Base-by-base conservation (phyloP, 345 rosid species). In the Populus deltoides region DNA sequence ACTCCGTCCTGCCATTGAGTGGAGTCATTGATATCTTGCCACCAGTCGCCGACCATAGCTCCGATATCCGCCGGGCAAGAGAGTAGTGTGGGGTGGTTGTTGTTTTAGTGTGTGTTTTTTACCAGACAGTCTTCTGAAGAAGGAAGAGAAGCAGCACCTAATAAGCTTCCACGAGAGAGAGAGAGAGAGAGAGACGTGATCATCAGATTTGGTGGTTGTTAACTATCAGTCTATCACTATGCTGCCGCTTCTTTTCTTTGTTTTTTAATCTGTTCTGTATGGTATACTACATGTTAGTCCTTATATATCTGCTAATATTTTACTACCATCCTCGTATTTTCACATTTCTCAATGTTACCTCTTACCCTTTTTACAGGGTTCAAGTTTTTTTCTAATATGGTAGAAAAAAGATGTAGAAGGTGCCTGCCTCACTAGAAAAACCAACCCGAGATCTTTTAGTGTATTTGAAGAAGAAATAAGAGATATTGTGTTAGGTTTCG, bases 1-100 rank as follows among this genome's bases (percentile, higher is more conserved):
- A 96, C 88, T 84, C 97, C 97, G 80, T 96, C 95, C 78, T 96
- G 99, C 98, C 98, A 96, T 66, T 76, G 85, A 80, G 86, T 68
- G n/a, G 97, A 91, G 70, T 91, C 97, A 79, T 94, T 90, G 87
- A 94, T 87, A 81, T 90, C 92, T 1, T 88, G 90, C 98, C 98
- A 94, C 98, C 98, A 94, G 71, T 75, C 63, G 41, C 82, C 77
- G 15, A n/a, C 75, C 68, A 70, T 13, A 36, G 76, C 70, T n/a
- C 41, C 55, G 33, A 16, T 13, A 20, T 41, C 69, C 66, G 49
- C 20, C 63, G 59, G 25, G 20, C 10, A 25, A 38, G 10, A 27
- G 10, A 24, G 1, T 6, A 1, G 7, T 1, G 15, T 29, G 13
- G 49, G 5, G 47, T 43, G 47, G 47, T 43, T 10, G 45, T 55